These are phyloP conservation scores for Penicillium taxi DNA, from an alignment of 495 filamentous ascomycete species.

Conservation along the genomic window DNA sequence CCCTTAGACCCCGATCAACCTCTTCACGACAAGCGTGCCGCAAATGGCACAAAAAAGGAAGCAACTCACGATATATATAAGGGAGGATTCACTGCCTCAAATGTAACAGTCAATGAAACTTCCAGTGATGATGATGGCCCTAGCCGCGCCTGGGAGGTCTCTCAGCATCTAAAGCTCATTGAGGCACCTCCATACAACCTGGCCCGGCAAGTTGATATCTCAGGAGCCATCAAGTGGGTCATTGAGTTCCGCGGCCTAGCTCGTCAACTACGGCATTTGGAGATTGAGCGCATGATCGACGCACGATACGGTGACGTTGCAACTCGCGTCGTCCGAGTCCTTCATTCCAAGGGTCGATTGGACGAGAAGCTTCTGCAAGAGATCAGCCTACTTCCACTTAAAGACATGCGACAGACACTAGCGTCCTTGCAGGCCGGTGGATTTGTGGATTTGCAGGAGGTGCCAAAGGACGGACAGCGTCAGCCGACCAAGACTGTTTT, in stretches of 20 bases:
- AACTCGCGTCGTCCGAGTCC: conserved; percentile 68
- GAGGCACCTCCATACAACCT: conserved; percentile 64
- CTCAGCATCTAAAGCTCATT: conserved; percentile 70
- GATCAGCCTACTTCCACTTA: conserved; percentile 66
- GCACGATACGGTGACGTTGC: conserved; percentile 68
- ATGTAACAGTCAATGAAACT: conserved; percentile 20
- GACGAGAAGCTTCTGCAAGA: conserved; percentile 79
- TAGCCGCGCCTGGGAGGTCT: conserved; percentile 46
- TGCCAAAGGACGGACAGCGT: conserved; percentile 74
- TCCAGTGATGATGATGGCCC: background rate
- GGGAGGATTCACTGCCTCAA: conserved; percentile 24
- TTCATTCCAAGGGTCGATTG: conserved; percentile 77
- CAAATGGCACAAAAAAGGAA: conserved; percentile 35
- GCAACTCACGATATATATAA: too few relatives aligned
- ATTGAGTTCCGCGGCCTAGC: conserved; percentile 67
- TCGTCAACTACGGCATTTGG: conserved; percentile 56
- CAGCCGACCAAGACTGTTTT: conserved; percentile 73
- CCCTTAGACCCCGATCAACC: conserved; percentile 21
- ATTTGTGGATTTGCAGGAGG: conserved; percentile 82
- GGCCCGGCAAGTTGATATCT: conserved; percentile 33
- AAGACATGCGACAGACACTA: conserved; percentile 73
- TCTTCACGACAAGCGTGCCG: conserved; percentile 19
- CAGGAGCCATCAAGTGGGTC: conserved; percentile 64
- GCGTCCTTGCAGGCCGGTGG: conserved; percentile 73
- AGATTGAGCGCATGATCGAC: conserved; percentile 71